phyloP scores from a whole-genome alignment of 371 early-diverging fungal genomes.

The Circinella umbellata region DNA sequence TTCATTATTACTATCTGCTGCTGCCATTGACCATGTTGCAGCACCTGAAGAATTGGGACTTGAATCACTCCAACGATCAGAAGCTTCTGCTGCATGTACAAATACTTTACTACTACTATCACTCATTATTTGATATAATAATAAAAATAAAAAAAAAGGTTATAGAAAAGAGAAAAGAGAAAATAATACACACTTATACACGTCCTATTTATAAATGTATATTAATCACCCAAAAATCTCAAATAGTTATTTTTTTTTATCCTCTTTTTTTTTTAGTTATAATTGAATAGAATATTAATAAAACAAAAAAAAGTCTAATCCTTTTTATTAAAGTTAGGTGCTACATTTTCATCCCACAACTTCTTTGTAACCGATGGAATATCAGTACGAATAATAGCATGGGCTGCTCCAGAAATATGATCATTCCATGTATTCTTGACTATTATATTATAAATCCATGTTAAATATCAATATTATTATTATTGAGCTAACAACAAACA shows the following conservation, averaged over 20 bases:
- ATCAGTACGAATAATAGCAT: constrained; percentile 37
- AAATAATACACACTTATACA: neutral
- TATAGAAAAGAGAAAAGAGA: constrained; percentile 8
- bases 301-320: neutral
- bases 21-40: constrained; percentile 12
- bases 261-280: no score
- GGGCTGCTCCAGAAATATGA: constrained; percentile 36
- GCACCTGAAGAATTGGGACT: constrained; percentile 8
- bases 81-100: constrained; percentile 5
- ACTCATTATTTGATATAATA: neutral
- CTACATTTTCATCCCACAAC: constrained; percentile 35
- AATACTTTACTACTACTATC: constrained; percentile 16
- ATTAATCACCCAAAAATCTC: no score
- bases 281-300: neutral
- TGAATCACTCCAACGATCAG: constrained; percentile 6
- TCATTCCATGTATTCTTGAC: constrained; percentile 50
- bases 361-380: constrained; percentile 24
- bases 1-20: constrained; percentile 18
- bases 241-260: no score
- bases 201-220: no score
- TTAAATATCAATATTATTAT: neutral
- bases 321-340: constrained; percentile 14
- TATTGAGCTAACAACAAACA: neutral
- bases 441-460: constrained; percentile 7
- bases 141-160: neutral